phyloP scores from a whole-genome alignment of 2,329 filamentous ascomycete species.

The Cladosporium sp. region DNA sequence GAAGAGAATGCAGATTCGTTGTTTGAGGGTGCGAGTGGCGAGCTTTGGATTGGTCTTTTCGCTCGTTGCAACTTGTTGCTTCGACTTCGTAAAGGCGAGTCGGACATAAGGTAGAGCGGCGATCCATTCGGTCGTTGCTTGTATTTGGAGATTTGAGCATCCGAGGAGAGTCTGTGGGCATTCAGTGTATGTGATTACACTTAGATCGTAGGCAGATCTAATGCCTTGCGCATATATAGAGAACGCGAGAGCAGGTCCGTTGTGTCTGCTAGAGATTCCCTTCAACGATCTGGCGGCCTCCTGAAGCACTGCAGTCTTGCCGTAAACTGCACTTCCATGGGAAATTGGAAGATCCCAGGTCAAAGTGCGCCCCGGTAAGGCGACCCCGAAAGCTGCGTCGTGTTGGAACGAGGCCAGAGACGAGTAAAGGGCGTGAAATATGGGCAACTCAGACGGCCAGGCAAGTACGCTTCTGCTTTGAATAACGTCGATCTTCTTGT shows the following conservation, averaged over 20 bases:
- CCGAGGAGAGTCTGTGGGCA: constrained; percentile 1
- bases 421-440: constrained; percentile 3
- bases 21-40: constrained; percentile 13
- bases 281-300: constrained; percentile 12
- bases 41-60: constrained; percentile 1
- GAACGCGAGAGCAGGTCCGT: constrained; percentile 16
- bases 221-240: constrained; percentile 10
- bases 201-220: constrained; percentile 14
- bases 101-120: constrained; percentile 13
- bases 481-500: constrained; percentile 18
- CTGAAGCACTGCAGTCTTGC: constrained; percentile 15
- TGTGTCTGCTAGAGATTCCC: constrained; percentile 2
- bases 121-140: constrained; percentile 8
- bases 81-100: constrained; percentile 16
- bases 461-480: constrained; percentile 18
- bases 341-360: constrained; percentile 15
- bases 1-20: constrained; percentile 16
- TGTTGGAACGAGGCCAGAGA: constrained; percentile 15
- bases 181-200: constrained; percentile 16
- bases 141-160: constrained; percentile 5
- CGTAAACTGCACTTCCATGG: constrained; percentile 13
- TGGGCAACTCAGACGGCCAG: not conserved
- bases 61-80: not conserved
- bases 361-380: constrained; percentile 15
- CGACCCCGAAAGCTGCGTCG: constrained; percentile 15